These are phyloP conservation scores for Alternaria infectoria DNA, from an alignment of 2,329 filamentous ascomycete species.

Conservation along the genomic window DNA sequence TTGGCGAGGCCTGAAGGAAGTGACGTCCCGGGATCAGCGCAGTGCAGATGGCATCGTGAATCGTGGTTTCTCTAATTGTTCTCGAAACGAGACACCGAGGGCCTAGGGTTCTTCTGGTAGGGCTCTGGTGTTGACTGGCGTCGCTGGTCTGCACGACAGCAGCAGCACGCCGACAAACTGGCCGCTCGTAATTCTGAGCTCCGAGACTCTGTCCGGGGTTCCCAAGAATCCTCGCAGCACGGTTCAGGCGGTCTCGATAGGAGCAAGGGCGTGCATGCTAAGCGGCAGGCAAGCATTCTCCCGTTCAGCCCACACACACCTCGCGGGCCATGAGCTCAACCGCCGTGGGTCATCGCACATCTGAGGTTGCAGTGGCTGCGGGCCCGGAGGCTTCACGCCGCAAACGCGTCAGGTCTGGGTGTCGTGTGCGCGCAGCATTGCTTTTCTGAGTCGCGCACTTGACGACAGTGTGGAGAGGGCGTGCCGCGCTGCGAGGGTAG, in stretches of 20 bases:
- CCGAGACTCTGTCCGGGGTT: constrained; percentile 2
- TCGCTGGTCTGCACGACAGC: not conserved
- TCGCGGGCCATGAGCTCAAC: constrained; percentile 4
- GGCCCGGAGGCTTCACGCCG: not conserved
- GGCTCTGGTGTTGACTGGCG: not conserved
- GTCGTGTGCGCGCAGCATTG: constrained; percentile 17
- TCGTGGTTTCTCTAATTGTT: not conserved
- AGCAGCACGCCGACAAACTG: not conserved
- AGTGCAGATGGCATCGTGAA: not conserved
- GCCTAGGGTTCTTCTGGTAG: not conserved
- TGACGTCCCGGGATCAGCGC: constrained; percentile 23
- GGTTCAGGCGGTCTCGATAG: constrained; percentile 27
- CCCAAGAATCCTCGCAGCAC: constrained; percentile 19
- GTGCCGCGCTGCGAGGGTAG: constrained; percentile 6
- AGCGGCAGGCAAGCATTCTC: constrained; percentile 25
- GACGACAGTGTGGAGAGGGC: constrained; percentile 18
- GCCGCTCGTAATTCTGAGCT: not conserved
- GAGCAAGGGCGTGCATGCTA: constrained; percentile 24
- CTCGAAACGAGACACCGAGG: not conserved
- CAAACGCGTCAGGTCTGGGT: not conserved
- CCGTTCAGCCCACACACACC: constrained; percentile 8
- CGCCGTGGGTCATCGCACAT: not conserved
- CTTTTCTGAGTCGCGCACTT: constrained; percentile 14
- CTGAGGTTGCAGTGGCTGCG: not conserved
- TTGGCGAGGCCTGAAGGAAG: constrained; percentile 6